Percentiles rank a stretch among this genome's conserved stretches.
These are phyloP conservation scores for Yamadazyma diospyri DNA, from an alignment of 1,139 yeast species.

Conservation along the genomic window DNA sequence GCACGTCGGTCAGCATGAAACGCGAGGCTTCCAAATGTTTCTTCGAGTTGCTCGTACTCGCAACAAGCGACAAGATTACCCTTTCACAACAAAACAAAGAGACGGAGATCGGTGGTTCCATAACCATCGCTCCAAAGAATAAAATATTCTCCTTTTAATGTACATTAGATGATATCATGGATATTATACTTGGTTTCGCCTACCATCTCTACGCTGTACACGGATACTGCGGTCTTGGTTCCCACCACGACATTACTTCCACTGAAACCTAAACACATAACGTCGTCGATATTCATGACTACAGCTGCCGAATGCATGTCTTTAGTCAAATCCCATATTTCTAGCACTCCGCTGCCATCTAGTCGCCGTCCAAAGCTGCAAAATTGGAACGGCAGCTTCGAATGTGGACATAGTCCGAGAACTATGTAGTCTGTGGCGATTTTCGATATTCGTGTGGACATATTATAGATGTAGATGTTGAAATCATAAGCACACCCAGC, in stretches of 20 bases:
- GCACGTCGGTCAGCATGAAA: constrained; percentile 33
- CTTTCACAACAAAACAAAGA: constrained; percentile 48
- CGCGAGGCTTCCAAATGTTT: constrained; percentile 72
- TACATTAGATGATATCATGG: constrained; percentile 16
- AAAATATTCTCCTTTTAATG: constrained; percentile 42
- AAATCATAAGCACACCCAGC: constrained; percentile 10
- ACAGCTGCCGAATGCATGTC: constrained; percentile 15
- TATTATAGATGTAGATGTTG: constrained; percentile 11
- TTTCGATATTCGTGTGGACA: constrained; percentile 4
- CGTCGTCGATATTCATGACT: background rate
- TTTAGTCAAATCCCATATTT: constrained; percentile 51
- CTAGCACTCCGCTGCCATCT: constrained; percentile 30
- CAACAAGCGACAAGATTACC: constrained; percentile 69
- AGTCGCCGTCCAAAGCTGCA: constrained; percentile 40
- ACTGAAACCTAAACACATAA: background rate
- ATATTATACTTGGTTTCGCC: constrained; percentile 9
- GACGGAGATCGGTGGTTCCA: constrained; percentile 54
- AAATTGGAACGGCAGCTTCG: constrained; percentile 40
- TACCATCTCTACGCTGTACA: constrained; percentile 2
- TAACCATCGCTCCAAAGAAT: constrained; percentile 51
- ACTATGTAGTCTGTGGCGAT: constrained; percentile 39
- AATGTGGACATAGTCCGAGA: constrained; percentile 41
- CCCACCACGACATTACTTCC: background rate
- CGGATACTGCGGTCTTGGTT: background rate
- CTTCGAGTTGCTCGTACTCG: constrained; percentile 79